phyloP scores from a whole-genome alignment of 768 basidiomycete genomes.

The Lactarius hengduanensis region DNA sequence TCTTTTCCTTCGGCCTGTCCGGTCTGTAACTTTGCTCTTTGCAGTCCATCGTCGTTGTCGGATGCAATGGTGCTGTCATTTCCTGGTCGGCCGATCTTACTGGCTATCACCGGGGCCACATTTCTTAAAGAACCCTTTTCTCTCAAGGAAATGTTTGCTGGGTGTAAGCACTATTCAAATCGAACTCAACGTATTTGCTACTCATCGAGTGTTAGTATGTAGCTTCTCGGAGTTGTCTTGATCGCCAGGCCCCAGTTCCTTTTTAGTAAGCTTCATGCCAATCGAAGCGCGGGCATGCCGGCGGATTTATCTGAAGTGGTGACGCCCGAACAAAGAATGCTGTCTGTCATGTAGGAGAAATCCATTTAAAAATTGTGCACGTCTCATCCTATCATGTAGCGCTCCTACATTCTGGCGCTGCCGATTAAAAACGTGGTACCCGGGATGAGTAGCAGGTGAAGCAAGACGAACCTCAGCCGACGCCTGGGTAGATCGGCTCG shows the following conservation, averaged over 20 bases:
- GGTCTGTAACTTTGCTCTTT: conserved; percentile 69
- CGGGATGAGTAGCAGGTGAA: no score
- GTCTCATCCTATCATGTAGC: conserved; percentile 36
- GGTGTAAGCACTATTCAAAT: conserved; percentile 37
- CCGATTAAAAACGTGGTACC: no score
- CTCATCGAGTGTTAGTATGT: conserved; percentile 42
- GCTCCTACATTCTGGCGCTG: no score
- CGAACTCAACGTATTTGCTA: background rate
- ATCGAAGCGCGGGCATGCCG: background rate
- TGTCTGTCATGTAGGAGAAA: conserved; percentile 50
- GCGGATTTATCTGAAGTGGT: conserved; percentile 22
- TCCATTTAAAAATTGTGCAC: background rate
- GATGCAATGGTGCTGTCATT: conserved; percentile 77
- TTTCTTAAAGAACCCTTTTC: conserved; percentile 61
- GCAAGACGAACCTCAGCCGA: no score
- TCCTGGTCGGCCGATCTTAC: conserved; percentile 71
- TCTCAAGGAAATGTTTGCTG: conserved; percentile 53
- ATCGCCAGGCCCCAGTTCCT: conserved; percentile 77
- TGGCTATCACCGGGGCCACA: conserved; percentile 57
- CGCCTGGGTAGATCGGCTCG: no score
- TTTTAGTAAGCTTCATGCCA: conserved; percentile 46
- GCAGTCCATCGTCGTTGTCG: conserved; percentile 70
- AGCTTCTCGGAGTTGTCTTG: conserved; percentile 71
- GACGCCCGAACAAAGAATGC: conserved; percentile 44
- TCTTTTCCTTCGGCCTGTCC: conserved; percentile 69